phyloP scores from a whole-genome alignment of 2,329 filamentous ascomycete species.

The Neodidymelliopsis sp. region DNA sequence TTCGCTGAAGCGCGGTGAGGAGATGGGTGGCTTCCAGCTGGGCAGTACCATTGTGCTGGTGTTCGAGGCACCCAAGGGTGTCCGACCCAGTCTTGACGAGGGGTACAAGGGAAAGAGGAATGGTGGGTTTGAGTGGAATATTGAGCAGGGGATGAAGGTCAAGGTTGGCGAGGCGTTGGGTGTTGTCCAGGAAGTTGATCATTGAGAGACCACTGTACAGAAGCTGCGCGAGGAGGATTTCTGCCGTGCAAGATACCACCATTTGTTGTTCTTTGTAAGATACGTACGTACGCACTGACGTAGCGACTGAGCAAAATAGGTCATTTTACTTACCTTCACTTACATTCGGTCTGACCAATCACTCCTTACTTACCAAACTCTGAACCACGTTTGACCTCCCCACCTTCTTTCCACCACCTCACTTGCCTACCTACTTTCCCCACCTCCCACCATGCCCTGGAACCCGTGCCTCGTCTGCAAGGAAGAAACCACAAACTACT shows the following conservation, averaged over 20 bases:
- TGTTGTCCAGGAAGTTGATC: conserved; percentile 63
- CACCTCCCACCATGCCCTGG: conserved; percentile 10
- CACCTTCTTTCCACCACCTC: too few relatives aligned
- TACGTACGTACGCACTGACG: too few relatives aligned
- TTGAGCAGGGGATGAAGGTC: conserved; percentile 86
- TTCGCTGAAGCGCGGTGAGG: conserved; percentile 84
- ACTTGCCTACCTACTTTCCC: too few relatives aligned
- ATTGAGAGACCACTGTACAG: too few relatives aligned
- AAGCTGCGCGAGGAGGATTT: neutral
- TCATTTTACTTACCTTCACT: too few relatives aligned
- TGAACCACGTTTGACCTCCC: too few relatives aligned
- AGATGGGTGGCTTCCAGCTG: conserved; percentile 98
- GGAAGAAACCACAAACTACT: conserved; percentile 12
- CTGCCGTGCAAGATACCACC: neutral
- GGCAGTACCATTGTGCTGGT: conserved; percentile 95
- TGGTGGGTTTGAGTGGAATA: conserved; percentile 82
- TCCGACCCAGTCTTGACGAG: conserved; percentile 63
- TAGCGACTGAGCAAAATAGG: too few relatives aligned
- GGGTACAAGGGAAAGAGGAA: conserved; percentile 62
- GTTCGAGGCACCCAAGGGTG: conserved; percentile 85
- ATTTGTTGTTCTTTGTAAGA: neutral
- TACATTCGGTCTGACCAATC: too few relatives aligned
- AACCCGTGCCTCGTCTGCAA: conserved; percentile 14
- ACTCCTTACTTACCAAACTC: too few relatives aligned
- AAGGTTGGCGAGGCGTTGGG: conserved; percentile 90